Evolutionary conservation across 805 yeast species (phyloP), one percentile per base, ranked within the genome.

Genomic region (Yamadazyma akitaensis): DNA sequence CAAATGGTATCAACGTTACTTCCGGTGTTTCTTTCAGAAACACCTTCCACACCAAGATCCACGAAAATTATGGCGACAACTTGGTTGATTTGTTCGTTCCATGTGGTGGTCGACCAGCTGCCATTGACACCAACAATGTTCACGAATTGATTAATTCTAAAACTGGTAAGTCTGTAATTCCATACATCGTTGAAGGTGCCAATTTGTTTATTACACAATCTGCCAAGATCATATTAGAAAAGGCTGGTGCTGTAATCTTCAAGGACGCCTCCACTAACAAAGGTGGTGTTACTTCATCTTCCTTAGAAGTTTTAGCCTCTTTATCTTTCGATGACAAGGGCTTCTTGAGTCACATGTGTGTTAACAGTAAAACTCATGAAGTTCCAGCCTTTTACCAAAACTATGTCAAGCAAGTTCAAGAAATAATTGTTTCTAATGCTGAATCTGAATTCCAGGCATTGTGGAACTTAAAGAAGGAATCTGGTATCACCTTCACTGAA

Each of bases 61-160:
- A 81, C 51, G 82, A 85, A 50, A 77, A 77, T 51, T 81, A 80
- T 59, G 81, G 79, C 35, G 77, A 80, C 38, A 76, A 77, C 28
- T 75, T 77, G 28, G 76, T 90, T 51, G 90, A 89, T 58, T 72
- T 92, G 61, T 91, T 94, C 69, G 97, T 91, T 37, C 99, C 99
- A 48, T 92, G 99, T 70, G 99, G 99, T 67, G 99, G 99, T 57
- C 85, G 99, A 70, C 99, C 99, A 50, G 92, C 88, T 57, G 95
- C 98, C 17, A 83, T 92, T 64, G 95, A 91, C 65, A 81, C 91
- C 53, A 84, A 82, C 65, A 94, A 87, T 59, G 94, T 91, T 49
- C 71, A 74, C 52, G 70, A 70, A 44, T 80, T 89, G 58, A 80
- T 94, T 55, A 88, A 86, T 65, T 75, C 73, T 35, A 81, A 81